Conservation (phyloP, 371 early-diverging fungal genomes). For the Lichtheimia ramosa region DNA sequence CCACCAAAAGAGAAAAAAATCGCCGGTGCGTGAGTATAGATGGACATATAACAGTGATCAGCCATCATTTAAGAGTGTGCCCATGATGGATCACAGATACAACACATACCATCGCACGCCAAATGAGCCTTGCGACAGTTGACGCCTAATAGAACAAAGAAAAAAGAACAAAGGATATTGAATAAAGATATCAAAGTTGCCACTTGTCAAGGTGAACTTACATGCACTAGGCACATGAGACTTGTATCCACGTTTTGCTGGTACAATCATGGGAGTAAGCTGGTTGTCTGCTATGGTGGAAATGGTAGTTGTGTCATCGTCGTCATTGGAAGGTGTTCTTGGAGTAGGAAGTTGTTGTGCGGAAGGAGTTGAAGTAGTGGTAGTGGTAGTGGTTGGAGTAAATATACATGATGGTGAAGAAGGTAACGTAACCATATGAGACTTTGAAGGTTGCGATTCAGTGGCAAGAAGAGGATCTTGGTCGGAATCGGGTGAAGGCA, state of each 20-base stretch:
- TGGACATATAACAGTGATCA: too few relatives aligned
- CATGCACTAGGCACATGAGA: conserved; percentile 19
- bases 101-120: conserved; percentile 56
- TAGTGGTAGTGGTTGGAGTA: background rate
- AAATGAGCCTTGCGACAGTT: conserved; percentile 70
- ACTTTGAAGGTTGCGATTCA: background rate
- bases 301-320: background rate
- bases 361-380: background rate
- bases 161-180: background rate
- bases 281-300: background rate
- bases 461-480: background rate
- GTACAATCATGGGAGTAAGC: conserved; percentile 11
- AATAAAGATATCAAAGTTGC: background rate
- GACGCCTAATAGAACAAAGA: conserved; percentile 35
- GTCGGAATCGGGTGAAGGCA: conserved; percentile 10
- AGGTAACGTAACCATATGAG: conserved; percentile 8
- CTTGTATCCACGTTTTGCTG: conserved; percentile 18
- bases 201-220: conserved; percentile 7
- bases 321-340: conserved; percentile 1
- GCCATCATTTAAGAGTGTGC: too few relatives aligned
- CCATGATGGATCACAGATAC: too few relatives aligned
- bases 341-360: background rate
- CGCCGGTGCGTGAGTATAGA: conserved; percentile 1
- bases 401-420: conserved; percentile 4
- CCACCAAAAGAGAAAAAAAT: conserved; percentile 25